Percentiles rank a stretch among this genome's conserved stretches.
phyloP scores from a whole-genome alignment of 2,329 filamentous ascomycete genomes.

The Xylogone sp. region DNA sequence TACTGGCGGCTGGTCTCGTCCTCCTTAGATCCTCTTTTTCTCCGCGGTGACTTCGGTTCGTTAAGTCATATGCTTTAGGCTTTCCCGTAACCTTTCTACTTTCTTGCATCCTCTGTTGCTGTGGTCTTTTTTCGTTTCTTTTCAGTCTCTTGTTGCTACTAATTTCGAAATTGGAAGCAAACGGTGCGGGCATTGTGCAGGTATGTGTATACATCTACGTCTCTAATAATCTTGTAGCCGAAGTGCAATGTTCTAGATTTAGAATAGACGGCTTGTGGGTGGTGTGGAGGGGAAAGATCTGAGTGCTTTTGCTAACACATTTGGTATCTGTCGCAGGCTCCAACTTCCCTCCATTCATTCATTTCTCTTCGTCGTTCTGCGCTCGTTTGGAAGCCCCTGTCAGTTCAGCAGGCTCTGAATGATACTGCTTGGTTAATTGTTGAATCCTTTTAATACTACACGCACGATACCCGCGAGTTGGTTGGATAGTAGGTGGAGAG shows the following conservation, averaged over 20 bases:
- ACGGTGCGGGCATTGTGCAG: slow-evolving; percentile 31
- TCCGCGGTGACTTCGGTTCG: too few relatives aligned
- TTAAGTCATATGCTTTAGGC: too few relatives aligned
- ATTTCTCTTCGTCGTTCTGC: slow-evolving; percentile 15
- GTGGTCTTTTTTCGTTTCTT: slow-evolving; percentile 12
- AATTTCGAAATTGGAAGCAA: slow-evolving; percentile 14
- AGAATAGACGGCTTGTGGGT: not conserved
- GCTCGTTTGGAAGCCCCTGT: slow-evolving; percentile 23
- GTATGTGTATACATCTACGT: slow-evolving; percentile 12
- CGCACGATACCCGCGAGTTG: slow-evolving; percentile 13
- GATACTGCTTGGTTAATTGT: slow-evolving; percentile 11
- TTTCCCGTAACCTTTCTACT: slow-evolving; percentile 11
- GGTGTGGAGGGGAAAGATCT: not conserved
- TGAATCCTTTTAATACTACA: slow-evolving; percentile 18
- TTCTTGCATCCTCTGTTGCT: slow-evolving; percentile 14
- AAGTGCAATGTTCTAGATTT: not conserved
- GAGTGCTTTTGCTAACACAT: slow-evolving; percentile 13
- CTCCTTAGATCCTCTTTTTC: too few relatives aligned
- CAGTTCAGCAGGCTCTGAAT: slow-evolving; percentile 33
- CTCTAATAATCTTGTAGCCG: not conserved
- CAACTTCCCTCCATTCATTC: slow-evolving; percentile 20
- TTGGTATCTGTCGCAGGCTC: slow-evolving; percentile 19
- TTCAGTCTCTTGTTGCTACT: slow-evolving; percentile 18
- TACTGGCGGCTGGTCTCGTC: too few relatives aligned
- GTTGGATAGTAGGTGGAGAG: not conserved